phyloP scores from a whole-genome alignment of 2,329 filamentous ascomycete genomes.

The Aspergillus vadensis region DNA sequence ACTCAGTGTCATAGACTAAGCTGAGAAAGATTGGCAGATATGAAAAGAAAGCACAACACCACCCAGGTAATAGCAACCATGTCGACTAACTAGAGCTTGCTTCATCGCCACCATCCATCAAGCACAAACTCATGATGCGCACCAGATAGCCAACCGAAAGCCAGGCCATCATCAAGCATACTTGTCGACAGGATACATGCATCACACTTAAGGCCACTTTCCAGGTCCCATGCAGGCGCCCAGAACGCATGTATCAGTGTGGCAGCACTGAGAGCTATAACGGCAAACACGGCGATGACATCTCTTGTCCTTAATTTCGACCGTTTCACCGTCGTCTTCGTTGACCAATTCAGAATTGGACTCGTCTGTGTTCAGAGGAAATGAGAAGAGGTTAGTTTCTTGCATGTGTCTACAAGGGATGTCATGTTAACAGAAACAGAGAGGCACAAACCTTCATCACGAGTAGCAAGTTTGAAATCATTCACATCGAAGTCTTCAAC shows the following conservation, averaged over 20 bases:
- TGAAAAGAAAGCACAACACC: not conserved
- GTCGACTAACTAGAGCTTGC: not conserved
- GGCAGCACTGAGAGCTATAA: not conserved
- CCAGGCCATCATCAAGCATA: not conserved
- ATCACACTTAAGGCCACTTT: not conserved
- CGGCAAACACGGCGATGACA: slow-evolving; percentile 3
- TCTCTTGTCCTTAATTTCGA: not conserved
- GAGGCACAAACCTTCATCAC: not conserved
- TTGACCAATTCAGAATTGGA: not conserved
- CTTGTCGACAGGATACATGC: not conserved
- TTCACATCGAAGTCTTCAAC: not conserved
- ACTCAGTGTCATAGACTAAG: not conserved
- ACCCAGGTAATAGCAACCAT: not conserved
- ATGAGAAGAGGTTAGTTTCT: not conserved
- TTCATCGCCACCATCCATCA: not conserved
- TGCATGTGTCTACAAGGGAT: not conserved
- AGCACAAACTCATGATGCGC: not conserved
- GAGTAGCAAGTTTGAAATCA: not conserved
- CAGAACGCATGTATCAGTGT: not conserved
- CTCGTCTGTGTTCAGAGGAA: not conserved
- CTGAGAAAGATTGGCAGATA: not conserved
- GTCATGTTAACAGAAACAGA: not conserved
- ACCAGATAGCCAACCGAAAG: not conserved
- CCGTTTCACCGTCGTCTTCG: not conserved
- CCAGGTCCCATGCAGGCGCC: not conserved